These are phyloP conservation scores for Colletotrichum tropicale DNA, from an alignment of 2,329 filamentous ascomycete genomes.

Conservation along the genomic window DNA sequence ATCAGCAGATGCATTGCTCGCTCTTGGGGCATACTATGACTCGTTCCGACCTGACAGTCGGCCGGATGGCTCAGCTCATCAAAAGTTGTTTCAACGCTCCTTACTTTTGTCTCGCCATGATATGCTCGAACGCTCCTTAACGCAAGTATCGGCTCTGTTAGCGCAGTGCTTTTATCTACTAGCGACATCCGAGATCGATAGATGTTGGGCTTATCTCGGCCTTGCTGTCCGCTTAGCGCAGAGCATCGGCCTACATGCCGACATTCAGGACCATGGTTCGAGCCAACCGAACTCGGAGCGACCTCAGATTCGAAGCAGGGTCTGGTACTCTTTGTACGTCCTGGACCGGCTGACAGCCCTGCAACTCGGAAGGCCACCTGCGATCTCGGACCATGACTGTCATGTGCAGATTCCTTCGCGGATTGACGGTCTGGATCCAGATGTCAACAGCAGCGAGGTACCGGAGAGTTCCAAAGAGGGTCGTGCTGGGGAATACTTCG, in stretches of 20 bases:
- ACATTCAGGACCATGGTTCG: not conserved
- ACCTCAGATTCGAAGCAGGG: not conserved
- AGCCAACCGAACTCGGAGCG: not conserved
- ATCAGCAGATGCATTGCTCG: not conserved
- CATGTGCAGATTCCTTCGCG: not conserved
- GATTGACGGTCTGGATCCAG: not conserved
- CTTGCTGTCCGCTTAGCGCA: not conserved
- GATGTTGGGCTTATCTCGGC: not conserved
- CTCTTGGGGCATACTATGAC: not conserved
- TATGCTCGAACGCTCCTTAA: not conserved
- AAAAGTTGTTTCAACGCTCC: not conserved
- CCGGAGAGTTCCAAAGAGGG: not conserved
- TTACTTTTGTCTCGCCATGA: not conserved
- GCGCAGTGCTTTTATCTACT: not conserved
- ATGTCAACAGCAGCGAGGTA: fast-evolving
- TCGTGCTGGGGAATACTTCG: not conserved
- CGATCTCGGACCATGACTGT: not conserved
- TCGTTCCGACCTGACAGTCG: not conserved
- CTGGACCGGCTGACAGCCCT: not conserved
- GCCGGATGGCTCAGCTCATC: not conserved
- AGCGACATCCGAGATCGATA: not conserved
- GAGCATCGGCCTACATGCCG: not conserved
- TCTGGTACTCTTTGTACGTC: not conserved
- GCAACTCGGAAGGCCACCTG: not conserved
- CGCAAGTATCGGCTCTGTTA: not conserved